Conservation (phyloP, 2,329 filamentous ascomycete species). For the Fusarium kyushuense region DNA sequence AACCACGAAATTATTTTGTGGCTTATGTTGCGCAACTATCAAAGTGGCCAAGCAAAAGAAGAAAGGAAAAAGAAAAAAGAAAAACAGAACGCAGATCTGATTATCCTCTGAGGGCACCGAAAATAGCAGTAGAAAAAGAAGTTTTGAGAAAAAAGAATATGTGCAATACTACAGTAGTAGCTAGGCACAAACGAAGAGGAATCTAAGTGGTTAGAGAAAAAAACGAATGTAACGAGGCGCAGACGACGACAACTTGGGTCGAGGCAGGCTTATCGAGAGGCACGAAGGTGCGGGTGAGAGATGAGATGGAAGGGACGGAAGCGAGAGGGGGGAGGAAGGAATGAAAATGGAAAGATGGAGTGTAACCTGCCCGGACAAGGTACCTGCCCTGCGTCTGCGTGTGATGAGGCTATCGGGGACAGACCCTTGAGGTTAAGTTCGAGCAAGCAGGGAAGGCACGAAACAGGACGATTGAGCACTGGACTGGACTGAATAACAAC, state of each 20-base stretch:
- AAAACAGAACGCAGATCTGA: slow-evolving; percentile 20
- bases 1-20: slow-evolving; percentile 19
- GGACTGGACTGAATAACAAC: not conserved
- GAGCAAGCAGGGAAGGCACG: slow-evolving; percentile 26
- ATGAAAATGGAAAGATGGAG: slow-evolving; percentile 22
- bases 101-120: slow-evolving; percentile 35
- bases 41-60: slow-evolving; percentile 29
- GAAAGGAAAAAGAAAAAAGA: no score
- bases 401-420: slow-evolving; percentile 31
- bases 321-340: slow-evolving; percentile 9
- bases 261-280: slow-evolving; percentile 38
- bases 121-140: slow-evolving; percentile 17
- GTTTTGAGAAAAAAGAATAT: slow-evolving; percentile 9
- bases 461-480: slow-evolving; percentile 31
- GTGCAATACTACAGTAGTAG: not conserved
- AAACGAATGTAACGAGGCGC: slow-evolving; percentile 39
- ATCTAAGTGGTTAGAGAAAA: slow-evolving; percentile 25
- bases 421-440: slow-evolving; percentile 29
- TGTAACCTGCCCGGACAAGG: slow-evolving; percentile 10
- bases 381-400: slow-evolving; percentile 6
- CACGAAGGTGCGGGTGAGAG: slow-evolving; percentile 37
- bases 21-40: slow-evolving; percentile 26
- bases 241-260: slow-evolving; percentile 42
- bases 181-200: slow-evolving; percentile 15
- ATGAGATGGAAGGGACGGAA: slow-evolving; percentile 10